Percentiles rank a stretch among this genome's conserved stretches.
Evolutionary conservation across 2,329 filamentous ascomycete species (phyloP).

Genomic region (Pyricularia sp.): DNA sequence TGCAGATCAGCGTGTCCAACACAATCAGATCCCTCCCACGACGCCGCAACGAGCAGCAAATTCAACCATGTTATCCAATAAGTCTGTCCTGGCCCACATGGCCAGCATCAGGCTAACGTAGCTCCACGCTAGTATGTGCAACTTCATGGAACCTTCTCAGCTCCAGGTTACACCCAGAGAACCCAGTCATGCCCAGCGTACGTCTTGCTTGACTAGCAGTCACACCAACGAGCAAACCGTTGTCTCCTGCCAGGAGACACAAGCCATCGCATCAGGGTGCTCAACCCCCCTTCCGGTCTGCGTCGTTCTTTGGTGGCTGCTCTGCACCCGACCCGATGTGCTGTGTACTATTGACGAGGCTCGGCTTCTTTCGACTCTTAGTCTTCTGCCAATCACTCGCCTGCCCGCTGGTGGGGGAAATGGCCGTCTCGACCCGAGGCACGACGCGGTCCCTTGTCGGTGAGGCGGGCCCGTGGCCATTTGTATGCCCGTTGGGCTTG

Average conservation of each 20-base stretch:
- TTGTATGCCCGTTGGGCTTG: slow-evolving; percentile 27
- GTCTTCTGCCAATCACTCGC: slow-evolving; percentile 44
- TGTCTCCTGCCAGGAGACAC: neutral
- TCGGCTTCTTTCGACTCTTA: slow-evolving; percentile 38
- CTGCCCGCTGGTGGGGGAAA: neutral
- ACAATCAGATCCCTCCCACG: neutral
- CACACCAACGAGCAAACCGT: neutral
- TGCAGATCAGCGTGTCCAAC: slow-evolving; percentile 1
- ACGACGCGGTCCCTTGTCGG: slow-evolving; percentile 26
- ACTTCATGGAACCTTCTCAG: neutral
- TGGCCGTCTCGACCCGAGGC: neutral
- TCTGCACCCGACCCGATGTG: slow-evolving; percentile 34
- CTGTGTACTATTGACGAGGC: slow-evolving; percentile 32
- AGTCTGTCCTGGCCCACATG: neutral
- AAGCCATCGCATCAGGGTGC: neutral
- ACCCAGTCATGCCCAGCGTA: neutral
- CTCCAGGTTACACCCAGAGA: neutral
- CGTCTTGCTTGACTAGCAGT: neutral
- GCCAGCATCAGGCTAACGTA: neutral
- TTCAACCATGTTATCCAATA: slow-evolving; percentile 1
- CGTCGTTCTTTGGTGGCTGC: slow-evolving; percentile 42
- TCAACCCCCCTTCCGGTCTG: slow-evolving; percentile 52
- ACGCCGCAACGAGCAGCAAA: neutral
- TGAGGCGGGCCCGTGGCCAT: slow-evolving; percentile 38
- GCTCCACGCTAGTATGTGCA: neutral